phyloP scores from a whole-genome alignment of 2,329 filamentous ascomycete species.

The Neofusicoccum umdonicola region DNA sequence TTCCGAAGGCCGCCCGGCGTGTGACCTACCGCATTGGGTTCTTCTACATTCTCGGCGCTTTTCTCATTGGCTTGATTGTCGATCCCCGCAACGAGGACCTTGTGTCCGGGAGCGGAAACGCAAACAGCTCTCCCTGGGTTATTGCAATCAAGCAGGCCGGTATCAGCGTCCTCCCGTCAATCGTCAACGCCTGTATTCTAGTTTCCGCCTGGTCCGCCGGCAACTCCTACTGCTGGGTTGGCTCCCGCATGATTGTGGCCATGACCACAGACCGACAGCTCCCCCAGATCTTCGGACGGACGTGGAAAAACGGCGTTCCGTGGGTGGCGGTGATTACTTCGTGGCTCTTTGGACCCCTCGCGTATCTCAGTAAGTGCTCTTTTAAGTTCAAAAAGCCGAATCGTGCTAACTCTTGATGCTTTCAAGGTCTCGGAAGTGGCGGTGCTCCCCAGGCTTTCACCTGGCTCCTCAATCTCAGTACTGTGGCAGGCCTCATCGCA shows the following conservation, averaged over 20 bases:
- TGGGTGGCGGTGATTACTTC: constrained; percentile 39
- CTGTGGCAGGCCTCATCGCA: neutral
- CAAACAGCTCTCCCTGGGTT: constrained; percentile 59
- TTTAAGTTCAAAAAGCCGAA: constrained; percentile 51
- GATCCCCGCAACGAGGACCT: constrained; percentile 49
- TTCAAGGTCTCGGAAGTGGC: constrained; percentile 1
- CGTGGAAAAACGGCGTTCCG: neutral
- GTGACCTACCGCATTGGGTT: constrained; percentile 73
- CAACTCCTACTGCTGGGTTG: neutral
- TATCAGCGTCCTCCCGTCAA: constrained; percentile 29
- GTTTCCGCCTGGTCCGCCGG: neutral
- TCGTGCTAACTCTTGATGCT: constrained; percentile 19
- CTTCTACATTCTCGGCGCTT: constrained; percentile 46
- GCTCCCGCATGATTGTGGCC: neutral
- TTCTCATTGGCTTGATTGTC: constrained; percentile 59
- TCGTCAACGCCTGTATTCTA: constrained; percentile 3
- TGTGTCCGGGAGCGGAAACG: constrained; percentile 37
- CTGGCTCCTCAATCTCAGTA: constrained; percentile 13
- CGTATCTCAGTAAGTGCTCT: constrained; percentile 49
- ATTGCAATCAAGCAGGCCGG: constrained; percentile 49
- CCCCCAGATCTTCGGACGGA: neutral
- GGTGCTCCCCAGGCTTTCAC: constrained; percentile 2
- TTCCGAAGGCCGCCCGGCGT: constrained; percentile 58
- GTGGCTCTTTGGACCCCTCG: constrained; percentile 27
- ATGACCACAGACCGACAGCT: neutral